A percentile compares a stretch with the other conserved stretches of the same genome.
Evolutionary conservation across 2,329 filamentous ascomycete genomes (phyloP).

Genomic region (Chrysosporium queenslandicum): DNA sequence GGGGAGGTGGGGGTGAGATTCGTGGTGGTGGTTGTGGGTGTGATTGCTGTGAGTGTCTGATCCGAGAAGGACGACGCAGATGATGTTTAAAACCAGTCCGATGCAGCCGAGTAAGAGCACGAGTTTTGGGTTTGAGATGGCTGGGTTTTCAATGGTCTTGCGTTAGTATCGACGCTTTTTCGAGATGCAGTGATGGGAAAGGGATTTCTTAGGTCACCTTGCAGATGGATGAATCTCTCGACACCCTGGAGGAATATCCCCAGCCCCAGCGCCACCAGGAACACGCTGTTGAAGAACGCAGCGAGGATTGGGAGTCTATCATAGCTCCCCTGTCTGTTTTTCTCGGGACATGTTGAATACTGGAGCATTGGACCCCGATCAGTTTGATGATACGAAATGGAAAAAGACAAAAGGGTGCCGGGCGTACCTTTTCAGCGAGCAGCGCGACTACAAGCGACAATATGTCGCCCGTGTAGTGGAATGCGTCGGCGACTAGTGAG

Average conservation of each 20-base stretch:
- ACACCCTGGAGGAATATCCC: constrained; percentile 65
- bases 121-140: constrained; percentile 53
- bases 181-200: not conserved
- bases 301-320: constrained; percentile 13
- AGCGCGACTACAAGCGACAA: constrained; percentile 15
- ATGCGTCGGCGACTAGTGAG: constrained; percentile 65
- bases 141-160: too few relatives aligned
- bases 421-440: constrained; percentile 15
- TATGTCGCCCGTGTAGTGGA: constrained; percentile 56
- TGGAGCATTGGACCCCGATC: not conserved
- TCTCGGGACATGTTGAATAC: constrained; percentile 7
- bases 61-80: constrained; percentile 57
- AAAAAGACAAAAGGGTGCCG: too few relatives aligned
- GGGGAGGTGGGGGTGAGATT: constrained; percentile 6
- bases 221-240: constrained; percentile 54
- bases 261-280: constrained; percentile 60
- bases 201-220: too few relatives aligned
- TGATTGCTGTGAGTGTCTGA: constrained; percentile 36
- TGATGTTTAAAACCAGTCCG: constrained; percentile 56
- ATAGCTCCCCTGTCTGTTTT: constrained; percentile 2
- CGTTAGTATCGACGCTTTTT: too few relatives aligned
- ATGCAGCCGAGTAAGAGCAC: constrained; percentile 60
- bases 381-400: too few relatives aligned
- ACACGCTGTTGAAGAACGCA: constrained; percentile 66
- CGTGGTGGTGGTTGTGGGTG: not conserved